Evolutionary conservation across 1,284 basidiomycete genomes (phyloP), one percentile per base, ranked within the genome.

Genomic region (Naganishia albida): DNA sequence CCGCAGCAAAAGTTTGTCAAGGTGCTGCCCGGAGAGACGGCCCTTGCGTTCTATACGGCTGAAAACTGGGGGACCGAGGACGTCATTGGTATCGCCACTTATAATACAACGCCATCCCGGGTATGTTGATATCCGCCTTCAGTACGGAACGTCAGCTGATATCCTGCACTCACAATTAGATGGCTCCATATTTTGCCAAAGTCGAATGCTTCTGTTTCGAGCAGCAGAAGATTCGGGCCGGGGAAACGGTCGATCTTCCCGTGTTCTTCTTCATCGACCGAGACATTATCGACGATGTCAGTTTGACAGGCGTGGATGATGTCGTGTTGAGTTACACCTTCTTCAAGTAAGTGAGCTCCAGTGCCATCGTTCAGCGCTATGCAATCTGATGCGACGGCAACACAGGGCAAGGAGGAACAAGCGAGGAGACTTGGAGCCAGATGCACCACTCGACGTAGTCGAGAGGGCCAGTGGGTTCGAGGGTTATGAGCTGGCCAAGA

Each of bases 171-270:
- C n/a, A 1, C 59, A 25, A 26, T 7, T 74, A 97, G 92, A 86
- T 98, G 71, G 96, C 96, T 7, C 93, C 95, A 0, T 99, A 98
- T 79, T 99, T 99, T 76, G 92, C 94, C 65, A 99, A 99, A 81
- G 93, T 99, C 8, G 96, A 99, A 79, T 99, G 96, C 73, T 99
- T 99, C 83, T 99, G 96, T 80, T 99, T 99, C 72, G 96, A 99
- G 78, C 96, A 99, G 77, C 96, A 99, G 79, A 91, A 89, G 73
- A 85, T 99, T 20, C 82, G 97, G 25, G 94, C 95, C 0, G 89
- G 90, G 25, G 96, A 99, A 80, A 94, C 98, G 78, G 91, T 99
- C 20, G 96, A 99, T 79, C 90, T 99, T 84, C 96, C 96, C 18
- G 84, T 99, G 30, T 86, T 99, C 69, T 99, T 99, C 83, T 99